Base-by-base conservation (phyloP, 768 basidiomycete species). In the Porphyrellus cyaneotinctus region DNA sequence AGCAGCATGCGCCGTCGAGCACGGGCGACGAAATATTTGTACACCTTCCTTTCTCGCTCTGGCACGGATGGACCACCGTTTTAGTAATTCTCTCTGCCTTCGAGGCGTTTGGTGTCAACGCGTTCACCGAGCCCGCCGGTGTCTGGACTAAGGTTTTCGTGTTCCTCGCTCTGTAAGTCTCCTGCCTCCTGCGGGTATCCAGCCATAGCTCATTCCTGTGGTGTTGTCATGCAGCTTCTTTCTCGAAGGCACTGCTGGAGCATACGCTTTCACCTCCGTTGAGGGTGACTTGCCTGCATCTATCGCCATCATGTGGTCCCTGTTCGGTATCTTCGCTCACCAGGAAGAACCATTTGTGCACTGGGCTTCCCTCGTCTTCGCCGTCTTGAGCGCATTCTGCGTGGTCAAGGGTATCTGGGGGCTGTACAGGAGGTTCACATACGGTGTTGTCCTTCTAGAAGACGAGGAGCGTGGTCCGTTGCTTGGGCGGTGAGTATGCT, bases 81-180 rank as follows among this genome's bases (percentile, higher is more conserved):
- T 81, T 91, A 47, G 83, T 93, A 52, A 69, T 94, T 62, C 70
- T 94, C 58, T 85, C 88, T 37, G 88, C 79, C 3, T 95, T 95
- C 63, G 86, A 92, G 58, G 92, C 92, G 0, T 95, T 95, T 61
- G 95, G 95, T 58, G 82, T 85, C 54, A 78, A 95, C 66, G 84
- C 88, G 0, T 64, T 76, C 53, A 69, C 66, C 53, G 74, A 87
- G 51, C 71, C 66, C 30, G 85, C 91, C 4, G 91, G 93, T 36
- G 73, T 93, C 52, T 93, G 91, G 86, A 95, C 92, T 65, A 94
- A 95, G 65, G 85, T 95, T 65, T 92, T 95, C 60, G 95, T 94
- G 53, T 94, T 97, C 83, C 83, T 97, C 26, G 89, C 81, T 38
- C 75, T 95, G 84, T 90, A 72, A 63, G 87, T 59, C 52, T 17